A percentile compares a stretch with the other conserved stretches of the same genome.
These are phyloP conservation scores for Penicillium mononematosum DNA, from an alignment of 495 filamentous ascomycete species.

Conservation along the genomic window DNA sequence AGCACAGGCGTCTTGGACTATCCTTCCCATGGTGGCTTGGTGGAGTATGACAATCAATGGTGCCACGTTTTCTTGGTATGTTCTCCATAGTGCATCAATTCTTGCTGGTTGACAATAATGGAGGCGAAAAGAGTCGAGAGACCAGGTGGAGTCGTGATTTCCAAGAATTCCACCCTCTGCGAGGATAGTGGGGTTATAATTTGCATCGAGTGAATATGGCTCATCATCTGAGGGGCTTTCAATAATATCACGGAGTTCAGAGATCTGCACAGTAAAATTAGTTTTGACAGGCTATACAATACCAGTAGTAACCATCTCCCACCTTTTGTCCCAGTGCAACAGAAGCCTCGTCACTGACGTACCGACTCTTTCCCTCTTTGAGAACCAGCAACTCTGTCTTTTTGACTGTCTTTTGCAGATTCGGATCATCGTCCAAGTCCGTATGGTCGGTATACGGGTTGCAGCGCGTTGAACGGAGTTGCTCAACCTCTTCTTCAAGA, in stretches of 20 bases:
- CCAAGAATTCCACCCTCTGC: background rate
- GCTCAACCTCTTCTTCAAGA: slow-evolving; percentile 68
- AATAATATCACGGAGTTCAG: slow-evolving; percentile 59
- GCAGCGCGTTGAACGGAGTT: slow-evolving; percentile 34
- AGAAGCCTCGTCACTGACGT: slow-evolving; percentile 60
- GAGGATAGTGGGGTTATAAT: background rate
- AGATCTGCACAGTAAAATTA: slow-evolving; percentile 28
- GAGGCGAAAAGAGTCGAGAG: slow-evolving; percentile 5
- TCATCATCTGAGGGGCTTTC: slow-evolving; percentile 36
- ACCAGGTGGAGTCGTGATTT: background rate
- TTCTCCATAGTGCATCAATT: slow-evolving; percentile 59
- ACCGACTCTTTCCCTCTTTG: slow-evolving; percentile 66
- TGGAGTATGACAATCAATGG: slow-evolving; percentile 63
- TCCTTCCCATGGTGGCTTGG: slow-evolving; percentile 47
- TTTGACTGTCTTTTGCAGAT: background rate
- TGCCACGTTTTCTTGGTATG: slow-evolving; percentile 62
- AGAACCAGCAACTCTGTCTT: slow-evolving; percentile 62
- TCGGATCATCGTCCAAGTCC: background rate
- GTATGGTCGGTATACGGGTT: background rate
- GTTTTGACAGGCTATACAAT: background rate
- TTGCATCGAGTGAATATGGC: slow-evolving; percentile 34
- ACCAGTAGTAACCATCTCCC: background rate
- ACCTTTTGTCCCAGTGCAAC: slow-evolving; percentile 64
- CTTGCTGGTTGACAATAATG: slow-evolving; percentile 50
- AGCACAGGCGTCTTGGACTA: slow-evolving; percentile 29